phyloP scores from a whole-genome alignment of 1,139 yeast genomes.

The Scheffersomyces lignicola region DNA sequence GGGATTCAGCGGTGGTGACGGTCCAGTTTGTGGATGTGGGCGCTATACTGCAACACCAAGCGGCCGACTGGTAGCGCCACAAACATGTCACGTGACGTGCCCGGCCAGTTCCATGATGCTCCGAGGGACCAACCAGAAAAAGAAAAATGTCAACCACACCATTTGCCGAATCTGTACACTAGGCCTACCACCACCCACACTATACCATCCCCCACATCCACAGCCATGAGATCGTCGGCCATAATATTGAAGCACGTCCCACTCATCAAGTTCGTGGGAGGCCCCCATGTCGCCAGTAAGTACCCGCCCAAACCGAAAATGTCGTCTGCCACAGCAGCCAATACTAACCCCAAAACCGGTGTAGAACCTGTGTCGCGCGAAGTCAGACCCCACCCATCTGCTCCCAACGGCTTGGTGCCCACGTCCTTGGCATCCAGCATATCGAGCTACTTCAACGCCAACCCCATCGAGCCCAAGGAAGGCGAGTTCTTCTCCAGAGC shows the following conservation, averaged over 20 bases:
- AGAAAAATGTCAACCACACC: too few species aligned
- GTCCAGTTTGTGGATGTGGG: too few species aligned
- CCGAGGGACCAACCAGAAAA: too few species aligned
- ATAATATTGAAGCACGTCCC: slow-evolving; percentile 48
- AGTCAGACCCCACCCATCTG: slow-evolving; percentile 47
- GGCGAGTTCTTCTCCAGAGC: slow-evolving; percentile 60
- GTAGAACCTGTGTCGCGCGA: slow-evolving; percentile 25
- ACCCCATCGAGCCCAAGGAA: slow-evolving; percentile 40
- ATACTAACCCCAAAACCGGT: slow-evolving; percentile 21
- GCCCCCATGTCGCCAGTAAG: slow-evolving; percentile 44
- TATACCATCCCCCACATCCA: background rate
- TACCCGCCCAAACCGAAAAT: slow-evolving; percentile 2
- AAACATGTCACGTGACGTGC: too few species aligned
- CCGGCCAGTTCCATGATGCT: too few species aligned
- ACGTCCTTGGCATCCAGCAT: slow-evolving; percentile 16
- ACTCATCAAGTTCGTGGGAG: slow-evolving; percentile 64
- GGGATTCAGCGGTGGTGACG: too few species aligned
- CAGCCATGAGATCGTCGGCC: background rate
- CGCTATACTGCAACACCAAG: too few species aligned
- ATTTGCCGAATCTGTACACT: too few species aligned
- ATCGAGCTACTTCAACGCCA: slow-evolving; percentile 23
- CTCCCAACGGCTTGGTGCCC: slow-evolving; percentile 54
- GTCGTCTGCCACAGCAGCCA: too few species aligned
- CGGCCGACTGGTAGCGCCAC: too few species aligned
- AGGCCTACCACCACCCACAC: slow-evolving; percentile 1